These are phyloP conservation scores for Wickerhamomyces subpelliculosus DNA, from an alignment of 805 yeast species.

Conservation along the genomic window DNA sequence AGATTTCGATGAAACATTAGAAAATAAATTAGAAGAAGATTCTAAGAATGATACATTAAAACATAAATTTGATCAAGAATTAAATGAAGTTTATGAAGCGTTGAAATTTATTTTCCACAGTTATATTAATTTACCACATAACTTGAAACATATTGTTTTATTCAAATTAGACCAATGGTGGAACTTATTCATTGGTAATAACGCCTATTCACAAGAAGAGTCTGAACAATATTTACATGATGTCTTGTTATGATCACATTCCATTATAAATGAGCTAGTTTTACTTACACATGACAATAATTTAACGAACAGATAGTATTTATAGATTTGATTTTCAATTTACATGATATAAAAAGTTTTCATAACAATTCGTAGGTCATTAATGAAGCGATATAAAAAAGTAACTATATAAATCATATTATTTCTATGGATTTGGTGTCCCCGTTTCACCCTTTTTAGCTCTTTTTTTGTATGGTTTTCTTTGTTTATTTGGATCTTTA, in stretches of 20 bases:
- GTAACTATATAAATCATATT: too few relatives aligned
- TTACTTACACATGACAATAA: too few relatives aligned
- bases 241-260: slow-evolving; percentile 5
- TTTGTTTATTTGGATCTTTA: slow-evolving; percentile 23
- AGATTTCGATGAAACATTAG: slow-evolving; percentile 1
- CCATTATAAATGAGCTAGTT: too few relatives aligned
- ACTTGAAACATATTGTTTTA: slow-evolving; percentile 44
- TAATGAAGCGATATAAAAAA: too few relatives aligned
- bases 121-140: slow-evolving; percentile 64
- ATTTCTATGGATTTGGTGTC: too few relatives aligned
- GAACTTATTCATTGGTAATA: slow-evolving; percentile 69
- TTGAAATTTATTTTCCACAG: slow-evolving; percentile 56
- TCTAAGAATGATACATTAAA: slow-evolving; percentile 9
- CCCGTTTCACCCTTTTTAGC: slow-evolving; percentile 19
- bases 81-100: slow-evolving; percentile 49
- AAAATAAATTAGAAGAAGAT: not conserved
- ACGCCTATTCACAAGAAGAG: slow-evolving; percentile 14
- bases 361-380: too few relatives aligned
- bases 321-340: too few relatives aligned
- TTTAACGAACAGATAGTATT: too few relatives aligned
- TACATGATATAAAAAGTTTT: too few relatives aligned
- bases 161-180: slow-evolving; percentile 51
- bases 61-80: slow-evolving; percentile 45
- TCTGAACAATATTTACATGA: slow-evolving; percentile 15
- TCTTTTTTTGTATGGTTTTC: slow-evolving; percentile 26